Base-by-base conservation (phyloP, 2,329 filamentous ascomycete species). In the Penicillium sp. region DNA sequence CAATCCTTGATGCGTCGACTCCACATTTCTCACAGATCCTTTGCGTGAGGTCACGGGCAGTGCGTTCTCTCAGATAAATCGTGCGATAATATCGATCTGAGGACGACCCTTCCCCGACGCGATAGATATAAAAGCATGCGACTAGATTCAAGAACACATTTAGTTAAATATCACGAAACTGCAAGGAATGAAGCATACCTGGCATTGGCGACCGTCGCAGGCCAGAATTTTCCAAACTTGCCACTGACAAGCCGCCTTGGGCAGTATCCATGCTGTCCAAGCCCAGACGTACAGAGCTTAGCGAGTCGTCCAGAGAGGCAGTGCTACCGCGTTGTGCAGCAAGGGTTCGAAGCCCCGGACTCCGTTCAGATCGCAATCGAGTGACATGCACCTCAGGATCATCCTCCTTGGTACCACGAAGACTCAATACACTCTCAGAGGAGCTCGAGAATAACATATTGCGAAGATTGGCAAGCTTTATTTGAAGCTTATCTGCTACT, bases 11-110 rank as follows among this genome's bases (percentile, higher is more conserved):
- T 17, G 44, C 24, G 13, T 47, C 44, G 10, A 47, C 24, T 7
- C 22, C 22, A 12, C 22, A 47, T 28, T 47, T 47, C 13, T 47
- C 44, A 17, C 44, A 47, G 6, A 47, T 47, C 24, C 44, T 28
- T 28, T 26, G 44, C 4, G 7, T 4, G 4, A 47, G 24, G 13
- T 47, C 44, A 3, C 17, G 44, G 13, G 44, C 22, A 9, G 44
- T 26, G 24, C 44, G 44, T 17, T 47, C 44, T n/a, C 44, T 26
- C 6, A 47, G 15, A 47, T 47, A 47, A 9, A 47, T 28, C 3
- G 44, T 28, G 13, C 44, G 44, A 47, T 47, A 47, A 22, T 28
- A 47, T 47, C 44, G 44, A 26, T 47, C 44, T 9, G 24, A 47
- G 15, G 24, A 5, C 17, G 24, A n/a, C 3, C 13, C 13, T 1